phyloP scores from a whole-genome alignment of 768 basidiomycete genomes.

The Tricholoma flavovirens region DNA sequence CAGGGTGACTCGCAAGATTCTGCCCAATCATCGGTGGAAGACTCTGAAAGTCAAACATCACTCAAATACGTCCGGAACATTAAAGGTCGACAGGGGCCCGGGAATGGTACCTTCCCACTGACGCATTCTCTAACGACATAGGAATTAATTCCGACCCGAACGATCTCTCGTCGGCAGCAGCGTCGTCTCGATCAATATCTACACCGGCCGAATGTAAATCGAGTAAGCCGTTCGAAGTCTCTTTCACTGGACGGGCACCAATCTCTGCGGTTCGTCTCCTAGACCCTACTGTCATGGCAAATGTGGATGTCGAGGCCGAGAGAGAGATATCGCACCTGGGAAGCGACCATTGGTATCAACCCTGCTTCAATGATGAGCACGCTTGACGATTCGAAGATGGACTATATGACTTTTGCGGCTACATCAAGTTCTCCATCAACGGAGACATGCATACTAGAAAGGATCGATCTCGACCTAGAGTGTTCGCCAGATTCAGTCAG shows the following conservation, averaged over 20 bases:
- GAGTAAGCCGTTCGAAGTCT: not conserved
- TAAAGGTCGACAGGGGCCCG: not conserved
- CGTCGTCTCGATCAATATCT: not conserved
- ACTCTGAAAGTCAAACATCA: not conserved
- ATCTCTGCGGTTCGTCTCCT: not conserved
- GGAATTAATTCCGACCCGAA: not conserved
- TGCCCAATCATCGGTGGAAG: not conserved
- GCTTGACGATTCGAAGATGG: not conserved
- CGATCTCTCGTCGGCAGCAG: not conserved
- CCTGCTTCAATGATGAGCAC: not conserved
- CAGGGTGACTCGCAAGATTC: not conserved
- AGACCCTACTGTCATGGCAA: not conserved
- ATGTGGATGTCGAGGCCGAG: not conserved
- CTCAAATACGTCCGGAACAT: not conserved
- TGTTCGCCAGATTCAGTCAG: not conserved
- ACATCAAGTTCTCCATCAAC: not conserved
- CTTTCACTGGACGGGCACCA: not conserved
- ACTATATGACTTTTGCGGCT: not conserved
- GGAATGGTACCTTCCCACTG: not conserved
- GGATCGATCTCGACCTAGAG: not conserved
- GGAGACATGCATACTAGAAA: not conserved
- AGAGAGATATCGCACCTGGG: not conserved
- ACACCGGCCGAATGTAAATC: not conserved
- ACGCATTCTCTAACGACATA: not conserved
- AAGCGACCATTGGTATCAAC: not conserved